These are phyloP conservation scores for Saturnispora zaruensis DNA, from an alignment of 805 yeast species.

Conservation along the genomic window DNA sequence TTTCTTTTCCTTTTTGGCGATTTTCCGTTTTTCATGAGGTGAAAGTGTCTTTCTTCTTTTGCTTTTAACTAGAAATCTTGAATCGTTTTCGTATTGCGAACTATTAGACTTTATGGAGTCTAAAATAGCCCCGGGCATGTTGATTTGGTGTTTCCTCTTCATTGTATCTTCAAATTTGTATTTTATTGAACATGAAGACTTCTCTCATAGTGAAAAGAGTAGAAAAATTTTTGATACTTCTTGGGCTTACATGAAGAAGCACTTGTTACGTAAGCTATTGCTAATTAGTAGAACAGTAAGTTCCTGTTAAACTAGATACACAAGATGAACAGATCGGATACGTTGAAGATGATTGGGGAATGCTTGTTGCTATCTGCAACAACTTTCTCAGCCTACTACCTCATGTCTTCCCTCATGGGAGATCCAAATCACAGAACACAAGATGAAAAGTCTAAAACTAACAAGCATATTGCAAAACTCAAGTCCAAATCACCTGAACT, in stretches of 20 bases:
- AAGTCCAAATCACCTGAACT: slow-evolving; percentile 51
- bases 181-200: background rate
- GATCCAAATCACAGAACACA: slow-evolving; percentile 37
- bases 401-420: slow-evolving; percentile 26
- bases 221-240: background rate
- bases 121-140: slow-evolving; percentile 35
- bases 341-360: slow-evolving; percentile 63
- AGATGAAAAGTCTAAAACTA: slow-evolving; percentile 55
- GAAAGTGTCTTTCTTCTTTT: slow-evolving; percentile 21
- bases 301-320: background rate
- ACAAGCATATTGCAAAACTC: slow-evolving; percentile 48
- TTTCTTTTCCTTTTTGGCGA: slow-evolving; percentile 30
- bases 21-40: slow-evolving; percentile 33
- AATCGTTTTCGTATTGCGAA: slow-evolving; percentile 29
- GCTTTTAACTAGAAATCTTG: slow-evolving; percentile 19
- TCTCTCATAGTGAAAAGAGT: background rate
- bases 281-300: background rate
- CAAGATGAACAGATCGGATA: slow-evolving; percentile 56
- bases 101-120: slow-evolving; percentile 31
- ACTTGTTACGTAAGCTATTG: background rate
- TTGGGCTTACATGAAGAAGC: background rate
- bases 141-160: slow-evolving; percentile 28
- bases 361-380: slow-evolving; percentile 56
- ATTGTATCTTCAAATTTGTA: background rate
- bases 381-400: slow-evolving; percentile 45